These are phyloP conservation scores for Pichia ethanolica DNA, from an alignment of 805 yeast genomes.

Conservation along the genomic window DNA sequence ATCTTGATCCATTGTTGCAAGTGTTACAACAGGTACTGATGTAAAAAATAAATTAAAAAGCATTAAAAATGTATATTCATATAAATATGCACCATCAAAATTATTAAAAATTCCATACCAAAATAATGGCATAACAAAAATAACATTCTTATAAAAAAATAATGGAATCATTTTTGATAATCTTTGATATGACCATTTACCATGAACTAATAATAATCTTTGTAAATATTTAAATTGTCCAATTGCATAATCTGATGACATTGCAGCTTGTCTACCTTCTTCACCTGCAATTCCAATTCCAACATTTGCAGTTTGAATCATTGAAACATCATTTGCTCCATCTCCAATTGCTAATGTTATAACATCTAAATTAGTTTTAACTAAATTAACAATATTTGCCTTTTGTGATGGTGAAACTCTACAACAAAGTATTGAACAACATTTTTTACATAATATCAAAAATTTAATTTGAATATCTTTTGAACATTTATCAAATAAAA, in stretches of 20 bases:
- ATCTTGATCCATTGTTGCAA: slow-evolving; percentile 73
- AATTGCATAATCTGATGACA: slow-evolving; percentile 78
- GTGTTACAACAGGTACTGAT: slow-evolving; percentile 65
- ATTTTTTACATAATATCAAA: slow-evolving; percentile 63
- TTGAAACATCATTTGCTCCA: slow-evolving; percentile 83
- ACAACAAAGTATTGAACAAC: slow-evolving; percentile 74
- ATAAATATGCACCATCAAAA: slow-evolving; percentile 71
- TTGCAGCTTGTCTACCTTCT: slow-evolving; percentile 81
- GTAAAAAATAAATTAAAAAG: slow-evolving; percentile 77
- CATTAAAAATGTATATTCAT: slow-evolving; percentile 71
- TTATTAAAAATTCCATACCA: slow-evolving; percentile 67
- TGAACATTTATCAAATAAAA: slow-evolving; percentile 13
- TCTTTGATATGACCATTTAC: slow-evolving; percentile 76
- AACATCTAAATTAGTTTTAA: slow-evolving; percentile 55
- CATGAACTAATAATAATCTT: slow-evolving; percentile 64
- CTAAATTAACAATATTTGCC: slow-evolving; percentile 65
- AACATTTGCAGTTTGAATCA: slow-evolving; percentile 81
- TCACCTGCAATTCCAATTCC: slow-evolving; percentile 87
- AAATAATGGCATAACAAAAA: slow-evolving; percentile 65
- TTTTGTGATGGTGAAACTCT: slow-evolving; percentile 81
- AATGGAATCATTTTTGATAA: slow-evolving; percentile 73
- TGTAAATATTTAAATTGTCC: slow-evolving; percentile 70
- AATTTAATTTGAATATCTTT: slow-evolving; percentile 42
- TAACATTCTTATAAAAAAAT: slow-evolving; percentile 69
- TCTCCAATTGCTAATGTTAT: slow-evolving; percentile 81